Percentiles rank a stretch among this genome's conserved stretches.
Evolutionary conservation across 1,284 basidiomycete species (phyloP).

Genomic region (Cryptococcus sp.): DNA sequence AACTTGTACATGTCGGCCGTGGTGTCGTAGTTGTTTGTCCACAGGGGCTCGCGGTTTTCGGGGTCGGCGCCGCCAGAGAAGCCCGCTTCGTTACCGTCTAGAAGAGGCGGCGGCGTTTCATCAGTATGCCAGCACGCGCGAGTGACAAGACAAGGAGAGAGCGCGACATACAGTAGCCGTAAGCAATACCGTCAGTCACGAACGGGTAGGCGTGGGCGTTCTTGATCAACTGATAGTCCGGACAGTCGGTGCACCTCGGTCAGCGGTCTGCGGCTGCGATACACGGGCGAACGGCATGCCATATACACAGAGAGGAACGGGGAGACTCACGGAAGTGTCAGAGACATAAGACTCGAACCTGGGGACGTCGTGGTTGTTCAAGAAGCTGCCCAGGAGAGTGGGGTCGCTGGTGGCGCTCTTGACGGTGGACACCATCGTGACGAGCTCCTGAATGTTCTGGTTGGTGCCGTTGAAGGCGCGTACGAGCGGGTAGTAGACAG

Average conservation of each 20-base stretch:
- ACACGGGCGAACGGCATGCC: background rate
- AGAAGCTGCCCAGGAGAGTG: constrained; percentile 48
- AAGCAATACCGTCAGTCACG: constrained; percentile 56
- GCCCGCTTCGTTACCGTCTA: constrained; percentile 45
- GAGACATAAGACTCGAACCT: constrained; percentile 37
- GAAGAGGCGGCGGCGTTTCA: background rate
- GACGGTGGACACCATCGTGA: constrained; percentile 23
- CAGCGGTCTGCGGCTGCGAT: no score
- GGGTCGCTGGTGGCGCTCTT: constrained; percentile 38
- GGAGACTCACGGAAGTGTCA: constrained; percentile 24
- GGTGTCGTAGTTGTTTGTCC: constrained; percentile 51
- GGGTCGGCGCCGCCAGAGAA: constrained; percentile 52
- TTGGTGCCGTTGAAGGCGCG: constrained; percentile 29
- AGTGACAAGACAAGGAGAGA: background rate
- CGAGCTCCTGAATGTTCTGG: constrained; percentile 20
- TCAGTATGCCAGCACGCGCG: background rate
- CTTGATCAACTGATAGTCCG: constrained; percentile 40
- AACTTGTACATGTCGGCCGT: constrained; percentile 56
- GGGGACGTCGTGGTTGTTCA: constrained; percentile 52
- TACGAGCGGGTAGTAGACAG: constrained; percentile 54
- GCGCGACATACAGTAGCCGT: constrained; percentile 50
- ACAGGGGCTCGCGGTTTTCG: constrained; percentile 46
- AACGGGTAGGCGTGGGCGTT: constrained; percentile 53
- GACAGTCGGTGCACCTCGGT: background rate
- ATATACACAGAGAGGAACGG: background rate